Base-by-base conservation (phyloP, 2,329 filamentous ascomycete genomes). In the Cylindrodendrum hubeiense region DNA sequence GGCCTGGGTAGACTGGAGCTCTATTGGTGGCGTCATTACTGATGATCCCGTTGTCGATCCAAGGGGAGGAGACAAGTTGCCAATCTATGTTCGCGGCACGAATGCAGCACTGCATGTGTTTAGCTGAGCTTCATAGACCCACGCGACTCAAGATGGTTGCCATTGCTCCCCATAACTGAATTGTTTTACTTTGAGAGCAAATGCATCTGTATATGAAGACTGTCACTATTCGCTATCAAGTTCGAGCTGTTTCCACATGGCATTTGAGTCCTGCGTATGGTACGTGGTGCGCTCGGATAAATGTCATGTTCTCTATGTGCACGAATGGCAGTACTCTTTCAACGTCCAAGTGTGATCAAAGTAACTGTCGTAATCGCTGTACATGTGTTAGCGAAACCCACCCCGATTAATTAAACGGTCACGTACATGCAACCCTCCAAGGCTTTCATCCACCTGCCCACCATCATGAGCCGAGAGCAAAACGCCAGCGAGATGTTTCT, bases 351-450 rank as follows among this genome's bases (percentile, higher is more conserved):
- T 17, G 19, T 19, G 4, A 54, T 54, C 17, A 54, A 43, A 54
- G 51, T 3, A 54, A 15, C 17, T 37, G 24, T 9, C 51, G 34
- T 15, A 54, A 24, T 19, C 51, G 28, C 51, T 54, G 10, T 15
- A 21, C 8, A 17, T 17, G 26, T 15, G 9, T 54, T 43, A 54
- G 51, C 51, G 5, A 41, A 30, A 15, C 2, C 12, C 15, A 3
- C 43, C 0, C 2, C 10, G 3, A 13, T 41, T 4, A 10, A 43
- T 28, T 12, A 8, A 4, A 39, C 9, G 3, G 17, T n/a, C 17
- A 61, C 26, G 26, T n/a, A 67, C 60, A 54, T 67, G 26, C 1
- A 71, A 8, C 2, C 53, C 52, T 13, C 34, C 55, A 0, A 60
- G 2, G 2, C 55, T 71, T 1, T 52, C 41, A 9, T 37, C 49